phyloP scores from a whole-genome alignment of 1,139 yeast genomes.

The Sugiyamaella neomexicana region DNA sequence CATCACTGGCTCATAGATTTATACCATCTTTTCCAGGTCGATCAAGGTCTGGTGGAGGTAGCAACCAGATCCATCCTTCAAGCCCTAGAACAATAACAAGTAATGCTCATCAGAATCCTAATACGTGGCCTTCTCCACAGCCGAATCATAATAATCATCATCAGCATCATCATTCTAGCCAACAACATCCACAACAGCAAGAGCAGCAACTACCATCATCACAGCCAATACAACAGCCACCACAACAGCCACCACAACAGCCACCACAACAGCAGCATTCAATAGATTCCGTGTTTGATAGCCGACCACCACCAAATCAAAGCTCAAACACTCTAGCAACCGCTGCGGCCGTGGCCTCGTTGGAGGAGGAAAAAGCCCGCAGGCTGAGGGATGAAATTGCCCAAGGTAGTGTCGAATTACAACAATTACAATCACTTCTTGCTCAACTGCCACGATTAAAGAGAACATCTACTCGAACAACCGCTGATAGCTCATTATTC shows the following conservation, averaged over 20 bases:
- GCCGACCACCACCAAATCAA: neutral
- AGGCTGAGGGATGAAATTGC: constrained; percentile 32
- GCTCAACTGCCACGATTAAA: constrained; percentile 27
- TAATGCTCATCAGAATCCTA: constrained; percentile 8
- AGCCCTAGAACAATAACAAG: constrained; percentile 9
- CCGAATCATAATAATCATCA: neutral
- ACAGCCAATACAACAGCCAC: neutral
- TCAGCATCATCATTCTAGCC: neutral
- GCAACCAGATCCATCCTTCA: neutral
- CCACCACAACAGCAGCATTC: neutral
- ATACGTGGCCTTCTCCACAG: constrained; percentile 1
- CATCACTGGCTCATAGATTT: neutral
- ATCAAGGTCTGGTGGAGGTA: neutral
- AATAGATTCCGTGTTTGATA: constrained; percentile 9
- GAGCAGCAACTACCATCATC: neutral
- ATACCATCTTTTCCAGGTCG: neutral
- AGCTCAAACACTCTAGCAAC: constrained; percentile 2
- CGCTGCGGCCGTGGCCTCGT: constrained; percentile 8
- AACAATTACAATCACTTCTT: constrained; percentile 29
- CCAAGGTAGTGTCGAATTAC: constrained; percentile 28
- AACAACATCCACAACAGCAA: neutral
- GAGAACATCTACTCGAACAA: constrained; percentile 16
- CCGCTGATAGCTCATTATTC: constrained; percentile 16
- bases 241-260: neutral
- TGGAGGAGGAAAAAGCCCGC: constrained; percentile 29